Conservation (phyloP, 805 yeast genomes). For the Jamesozyma gamospora region DNA sequence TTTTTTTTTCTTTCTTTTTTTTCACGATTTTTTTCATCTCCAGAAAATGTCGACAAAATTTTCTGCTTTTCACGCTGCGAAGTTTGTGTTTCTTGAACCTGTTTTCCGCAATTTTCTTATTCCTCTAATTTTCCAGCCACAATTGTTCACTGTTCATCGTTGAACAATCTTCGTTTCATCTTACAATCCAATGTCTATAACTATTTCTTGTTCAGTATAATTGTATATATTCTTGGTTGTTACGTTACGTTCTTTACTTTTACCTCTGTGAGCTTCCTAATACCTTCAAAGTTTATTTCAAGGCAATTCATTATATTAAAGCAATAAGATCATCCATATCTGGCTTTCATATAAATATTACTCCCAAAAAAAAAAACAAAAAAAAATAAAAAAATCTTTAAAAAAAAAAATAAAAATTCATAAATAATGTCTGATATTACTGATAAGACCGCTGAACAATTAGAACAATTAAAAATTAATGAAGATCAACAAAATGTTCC, state of each 20-base stretch:
- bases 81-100: neutral
- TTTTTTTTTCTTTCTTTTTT: neutral
- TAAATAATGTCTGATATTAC: constrained; percentile 29
- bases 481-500: constrained; percentile 27
- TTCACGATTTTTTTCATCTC: neutral
- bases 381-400: constrained; percentile 15
- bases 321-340: constrained; percentile 2
- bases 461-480: constrained; percentile 27
- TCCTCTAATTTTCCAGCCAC: neutral
- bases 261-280: constrained; percentile 6
- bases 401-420: constrained; percentile 12
- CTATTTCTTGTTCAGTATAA: too few relatives aligned
- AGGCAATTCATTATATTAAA: constrained; percentile 5
- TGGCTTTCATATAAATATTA: constrained; percentile 3
- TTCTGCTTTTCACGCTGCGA: neutral
- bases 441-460: constrained; percentile 30
- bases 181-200: too few relatives aligned
- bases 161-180: too few relatives aligned
- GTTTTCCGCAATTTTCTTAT: neutral
- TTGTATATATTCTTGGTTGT: neutral
- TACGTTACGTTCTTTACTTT: neutral
- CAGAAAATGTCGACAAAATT: neutral
- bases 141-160: too few relatives aligned
- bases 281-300: constrained; percentile 7
- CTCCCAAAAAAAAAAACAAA: constrained; percentile 9